Evolutionary conservation across 148 eudicot genomes (phyloP), one percentile per base, ranked within the genome.

Genomic region (Rhododendron ovatum): DNA sequence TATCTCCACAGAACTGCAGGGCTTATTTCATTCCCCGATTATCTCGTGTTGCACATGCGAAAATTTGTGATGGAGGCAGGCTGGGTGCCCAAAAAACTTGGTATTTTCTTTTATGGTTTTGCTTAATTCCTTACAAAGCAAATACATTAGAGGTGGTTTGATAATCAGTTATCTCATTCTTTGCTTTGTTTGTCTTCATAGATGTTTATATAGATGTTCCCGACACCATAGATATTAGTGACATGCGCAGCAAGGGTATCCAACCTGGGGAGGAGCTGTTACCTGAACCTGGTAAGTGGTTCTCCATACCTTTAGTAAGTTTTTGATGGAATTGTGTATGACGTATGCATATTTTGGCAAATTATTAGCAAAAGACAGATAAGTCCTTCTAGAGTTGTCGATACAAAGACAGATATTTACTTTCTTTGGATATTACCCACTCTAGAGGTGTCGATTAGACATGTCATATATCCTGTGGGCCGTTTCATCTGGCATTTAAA

Each of bases 21-120:
- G 37, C 91, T 97, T 89, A 95, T 98, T n/a, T 93, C 98, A 47
- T 95, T 97, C 87, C 99, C 99, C 69, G 98, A 95, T 91, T 97
- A 93, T 92, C 88, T 97, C 91, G 99, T 97, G 76, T 89, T 97
- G 92, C 99, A 97, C 91, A 97, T 97, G 99, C 90, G 98, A 65
- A 97, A 97, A 87, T 97, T 97, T 92, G 94, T 97, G 57, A 90
- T 97, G 98, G 99, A 97, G 86, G 98, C 87, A 85, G 99, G 99
- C 86, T 97, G 99, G 99, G 99, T 97, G 84, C 99, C 99, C 50
- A 97, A 93, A 88, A 97, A 97, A 88, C 94, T 97, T 80, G 99
- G 99, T 97, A 92, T 48, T 76, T 24, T 41, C 71, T 47, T 4
- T 2, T 80, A 30, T 26, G 35, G 53, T 45, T 73, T 50, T 53